Conservation (phyloP, 2,329 filamentous ascomycete genomes). For the Pseudogymnoascus pannorum region DNA sequence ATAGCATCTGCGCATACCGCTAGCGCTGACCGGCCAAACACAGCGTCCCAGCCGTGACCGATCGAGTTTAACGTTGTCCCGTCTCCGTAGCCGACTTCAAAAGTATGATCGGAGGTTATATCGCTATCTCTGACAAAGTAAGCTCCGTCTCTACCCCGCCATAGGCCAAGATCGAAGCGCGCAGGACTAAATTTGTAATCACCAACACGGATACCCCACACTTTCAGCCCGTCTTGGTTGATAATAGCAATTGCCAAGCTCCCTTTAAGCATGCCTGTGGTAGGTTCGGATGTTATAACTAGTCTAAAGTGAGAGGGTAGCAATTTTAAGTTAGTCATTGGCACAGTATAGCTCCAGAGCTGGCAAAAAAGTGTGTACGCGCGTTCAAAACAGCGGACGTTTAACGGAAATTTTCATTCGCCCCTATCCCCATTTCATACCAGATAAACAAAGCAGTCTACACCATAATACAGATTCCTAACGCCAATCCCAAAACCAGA, state of each 20-base stretch:
- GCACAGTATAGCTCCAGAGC: not conserved
- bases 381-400: not conserved
- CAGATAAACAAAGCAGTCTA: constrained; percentile 1
- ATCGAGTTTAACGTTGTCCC: not conserved
- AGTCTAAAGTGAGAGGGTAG: not conserved
- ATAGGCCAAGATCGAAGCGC: not conserved
- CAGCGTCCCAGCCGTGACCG: not conserved
- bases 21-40: not conserved
- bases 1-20: not conserved
- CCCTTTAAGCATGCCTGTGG: not conserved
- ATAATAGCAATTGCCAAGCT: constrained; percentile 2
- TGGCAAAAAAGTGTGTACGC: not conserved
- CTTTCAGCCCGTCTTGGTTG: not conserved
- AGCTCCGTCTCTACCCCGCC: not conserved
- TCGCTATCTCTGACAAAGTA: not conserved
- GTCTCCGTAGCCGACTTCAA: not conserved
- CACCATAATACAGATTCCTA: constrained; percentile 4
- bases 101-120: not conserved
- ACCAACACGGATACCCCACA: not conserved
- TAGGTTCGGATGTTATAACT: not conserved
- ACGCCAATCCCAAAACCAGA: not conserved
- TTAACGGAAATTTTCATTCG: not conserved
- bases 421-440: not conserved
- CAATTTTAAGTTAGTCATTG: not conserved
- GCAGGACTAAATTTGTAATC: not conserved